Evolutionary conservation across 352 stramenopile genomes (phyloP).

Genomic region (Phytopythium montanum): DNA sequence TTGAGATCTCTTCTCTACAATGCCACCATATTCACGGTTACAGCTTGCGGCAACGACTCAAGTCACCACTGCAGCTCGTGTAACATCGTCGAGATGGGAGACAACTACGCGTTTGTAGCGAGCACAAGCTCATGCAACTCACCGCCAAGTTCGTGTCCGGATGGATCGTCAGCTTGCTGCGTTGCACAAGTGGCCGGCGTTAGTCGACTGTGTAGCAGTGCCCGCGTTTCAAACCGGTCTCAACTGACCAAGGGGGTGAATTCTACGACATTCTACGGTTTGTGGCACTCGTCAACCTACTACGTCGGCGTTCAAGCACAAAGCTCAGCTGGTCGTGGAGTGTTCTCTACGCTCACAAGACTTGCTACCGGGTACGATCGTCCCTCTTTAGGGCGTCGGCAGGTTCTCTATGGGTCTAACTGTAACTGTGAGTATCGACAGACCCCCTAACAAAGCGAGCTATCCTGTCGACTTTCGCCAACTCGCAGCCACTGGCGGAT

Average conservation of each 20-base stretch:
- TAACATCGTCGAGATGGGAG: conserved; percentile 20
- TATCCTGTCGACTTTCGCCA: conserved; percentile 28
- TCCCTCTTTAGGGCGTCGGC: too few species aligned
- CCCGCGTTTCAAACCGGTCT: conserved; percentile 8
- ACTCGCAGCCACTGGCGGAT: conserved; percentile 34
- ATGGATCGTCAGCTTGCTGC: conserved; percentile 42
- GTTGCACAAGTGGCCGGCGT: conserved; percentile 16
- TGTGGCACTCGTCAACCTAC: conserved; percentile 49
- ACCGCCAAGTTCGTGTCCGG: conserved; percentile 21
- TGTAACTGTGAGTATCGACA: conserved; percentile 8
- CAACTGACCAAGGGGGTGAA: conserved; percentile 30
- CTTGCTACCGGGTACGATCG: conserved; percentile 34
- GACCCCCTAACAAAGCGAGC: conserved; percentile 27
- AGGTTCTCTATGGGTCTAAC: neutral
- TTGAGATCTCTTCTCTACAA: conserved; percentile 45
- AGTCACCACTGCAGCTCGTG: conserved; percentile 24
- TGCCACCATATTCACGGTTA: conserved; percentile 24
- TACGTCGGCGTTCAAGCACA: conserved; percentile 48
- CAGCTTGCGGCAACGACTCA: conserved; percentile 22
- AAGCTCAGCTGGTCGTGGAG: conserved; percentile 34
- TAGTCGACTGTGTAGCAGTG: conserved; percentile 22
- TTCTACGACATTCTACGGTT: conserved; percentile 26
- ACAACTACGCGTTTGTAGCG: conserved; percentile 21
- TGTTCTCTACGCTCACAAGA: conserved; percentile 20
- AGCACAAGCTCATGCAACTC: conserved; percentile 15